These are phyloP conservation scores for Schizopora paradoxa DNA, from an alignment of 1,284 basidiomycete species.

Conservation along the genomic window DNA sequence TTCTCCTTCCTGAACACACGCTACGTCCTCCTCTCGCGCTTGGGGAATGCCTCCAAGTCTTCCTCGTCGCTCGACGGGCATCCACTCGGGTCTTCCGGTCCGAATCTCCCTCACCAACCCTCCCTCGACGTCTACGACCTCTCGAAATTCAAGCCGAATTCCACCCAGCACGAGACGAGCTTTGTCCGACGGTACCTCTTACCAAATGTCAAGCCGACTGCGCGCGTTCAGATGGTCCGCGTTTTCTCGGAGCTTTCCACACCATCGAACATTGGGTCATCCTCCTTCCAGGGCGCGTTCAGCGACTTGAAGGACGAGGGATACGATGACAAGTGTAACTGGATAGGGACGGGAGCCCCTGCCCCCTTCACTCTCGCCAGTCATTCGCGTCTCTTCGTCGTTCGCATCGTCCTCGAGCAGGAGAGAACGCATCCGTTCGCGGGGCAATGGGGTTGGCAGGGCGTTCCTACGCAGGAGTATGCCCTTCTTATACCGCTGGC, in stretches of 20 bases:
- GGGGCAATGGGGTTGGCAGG: conserved; percentile 1
- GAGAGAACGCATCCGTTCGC: neutral
- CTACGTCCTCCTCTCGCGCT: neutral
- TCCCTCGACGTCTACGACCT: conserved; percentile 1
- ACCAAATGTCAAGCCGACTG: neutral
- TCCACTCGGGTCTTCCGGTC: neutral
- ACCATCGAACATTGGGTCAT: neutral
- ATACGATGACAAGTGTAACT: neutral
- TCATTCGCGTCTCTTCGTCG: neutral
- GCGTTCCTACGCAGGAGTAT: neutral
- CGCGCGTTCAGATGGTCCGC: neutral
- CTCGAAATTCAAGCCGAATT: neutral
- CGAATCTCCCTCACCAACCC: neutral
- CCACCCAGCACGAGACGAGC: neutral
- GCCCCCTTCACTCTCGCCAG: neutral
- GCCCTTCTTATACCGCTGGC: neutral
- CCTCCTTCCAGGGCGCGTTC: too few relatives aligned
- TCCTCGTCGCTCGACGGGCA: neutral
- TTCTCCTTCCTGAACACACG: neutral
- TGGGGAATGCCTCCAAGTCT: neutral
- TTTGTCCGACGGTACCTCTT: neutral
- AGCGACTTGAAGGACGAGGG: too few relatives aligned
- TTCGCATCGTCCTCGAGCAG: neutral
- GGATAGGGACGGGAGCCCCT: neutral
- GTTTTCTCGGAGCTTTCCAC: neutral